Evolutionary conservation across 2,329 filamentous ascomycete species (phyloP), one percentile per base, ranked within the genome.

Genomic region (Claviceps pusilla): DNA sequence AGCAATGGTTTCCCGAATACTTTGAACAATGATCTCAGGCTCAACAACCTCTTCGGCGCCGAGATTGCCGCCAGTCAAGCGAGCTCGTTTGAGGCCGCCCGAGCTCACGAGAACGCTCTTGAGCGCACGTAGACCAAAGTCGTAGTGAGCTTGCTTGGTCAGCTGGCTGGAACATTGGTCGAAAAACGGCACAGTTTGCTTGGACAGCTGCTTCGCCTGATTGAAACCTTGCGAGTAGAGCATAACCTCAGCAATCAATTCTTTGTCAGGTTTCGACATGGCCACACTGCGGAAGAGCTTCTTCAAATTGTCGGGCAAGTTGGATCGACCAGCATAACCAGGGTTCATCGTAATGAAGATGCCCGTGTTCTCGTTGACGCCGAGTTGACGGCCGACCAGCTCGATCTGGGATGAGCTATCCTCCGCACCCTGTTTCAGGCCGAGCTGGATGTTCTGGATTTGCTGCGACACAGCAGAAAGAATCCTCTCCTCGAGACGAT

Each of bases 301-400:
- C 82, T 99, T 99, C 73, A 99, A 71, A 68, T 99, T 99, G 72
- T 99, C 93, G 2, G 93, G 93, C 64, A 99, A 73, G 71, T 98
- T 98, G 51, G 93, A 99, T 70, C 93, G 88, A 55, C 93, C 93
- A 53, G 93, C 93, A 71, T 99, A 99, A 52, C 93, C 93, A 68
- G 93, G 93, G 69, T 99, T 99, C 94, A 99, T 98, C 43, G 93
- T 99, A 68, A 99, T 98, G 75, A 99, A 99, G 67, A 99, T 93
- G 62, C 93, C 93, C 51, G 94, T 97, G 66, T 96, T 95, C 57
- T 79, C 77, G 64, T 95, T 94, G 60, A 99, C 93, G 58, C 78
- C 82, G 50, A 98, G 78, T 61, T 94, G 89, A 54, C 93, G 87
- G 50, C 91, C 91, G 53, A 97, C 87, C 24, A 99, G 76, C 68